phyloP scores from a whole-genome alignment of 2,329 filamentous ascomycete species.

The Penicillium sp. region DNA sequence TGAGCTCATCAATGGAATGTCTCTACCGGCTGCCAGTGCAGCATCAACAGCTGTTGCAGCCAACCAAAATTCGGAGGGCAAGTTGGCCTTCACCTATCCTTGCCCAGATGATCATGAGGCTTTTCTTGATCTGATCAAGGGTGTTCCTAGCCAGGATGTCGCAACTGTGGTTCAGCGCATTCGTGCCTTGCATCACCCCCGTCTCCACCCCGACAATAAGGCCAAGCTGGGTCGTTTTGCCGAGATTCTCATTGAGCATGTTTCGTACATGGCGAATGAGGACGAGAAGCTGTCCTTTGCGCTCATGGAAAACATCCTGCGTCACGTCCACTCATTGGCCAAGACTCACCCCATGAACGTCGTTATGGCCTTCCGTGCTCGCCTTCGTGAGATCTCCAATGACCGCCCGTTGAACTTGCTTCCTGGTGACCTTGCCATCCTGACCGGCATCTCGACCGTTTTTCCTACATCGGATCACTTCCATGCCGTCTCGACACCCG shows the following conservation, averaged over 20 bases:
- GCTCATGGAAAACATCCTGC: constrained; percentile 75
- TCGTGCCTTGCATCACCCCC: constrained; percentile 87
- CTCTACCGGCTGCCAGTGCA: constrained; percentile 40
- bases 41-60: constrained; percentile 43
- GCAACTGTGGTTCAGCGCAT: constrained; percentile 85
- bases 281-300: constrained; percentile 59
- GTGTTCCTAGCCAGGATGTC: constrained; percentile 64
- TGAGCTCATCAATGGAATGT: constrained; percentile 71
- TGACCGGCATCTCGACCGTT: constrained; percentile 79
- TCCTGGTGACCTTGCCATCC: constrained; percentile 75
- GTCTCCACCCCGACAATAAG: constrained; percentile 82
- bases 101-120: constrained; percentile 80
- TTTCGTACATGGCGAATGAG: constrained; percentile 59
- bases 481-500: constrained; percentile 89
- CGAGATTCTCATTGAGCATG: constrained; percentile 53
- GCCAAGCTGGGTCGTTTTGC: constrained; percentile 66
- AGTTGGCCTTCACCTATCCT: constrained; percentile 77
- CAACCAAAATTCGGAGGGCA: constrained; percentile 46
- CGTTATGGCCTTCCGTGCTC: constrained; percentile 72
- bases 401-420: constrained; percentile 53
- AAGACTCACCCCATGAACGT: constrained; percentile 81
- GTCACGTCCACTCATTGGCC: constrained; percentile 89
- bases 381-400: constrained; percentile 60
- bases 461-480: constrained; percentile 98
- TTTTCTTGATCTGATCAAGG: constrained; percentile 65